Conservation (phyloP, 306 rosid genomes). For the Cicer pinnatifidum region DNA sequence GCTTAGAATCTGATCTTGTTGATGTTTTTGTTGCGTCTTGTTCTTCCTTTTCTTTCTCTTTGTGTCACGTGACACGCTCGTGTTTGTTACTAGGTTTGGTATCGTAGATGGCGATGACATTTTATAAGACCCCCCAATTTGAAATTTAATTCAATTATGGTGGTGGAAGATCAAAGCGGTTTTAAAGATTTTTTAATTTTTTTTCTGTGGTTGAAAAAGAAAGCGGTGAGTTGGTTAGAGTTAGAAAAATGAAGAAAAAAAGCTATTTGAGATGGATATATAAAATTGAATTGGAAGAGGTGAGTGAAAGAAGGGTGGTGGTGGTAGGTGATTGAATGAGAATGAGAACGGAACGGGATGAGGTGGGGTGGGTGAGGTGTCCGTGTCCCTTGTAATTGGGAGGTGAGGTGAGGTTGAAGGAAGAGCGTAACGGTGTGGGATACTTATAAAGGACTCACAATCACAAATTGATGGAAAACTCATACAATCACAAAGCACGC, state of each 20-base stretch:
- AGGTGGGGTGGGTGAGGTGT: conserved; percentile 46
- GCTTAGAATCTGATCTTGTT: conserved; percentile 50
- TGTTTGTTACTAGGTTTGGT: conserved; percentile 56
- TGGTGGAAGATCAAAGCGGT: background rate
- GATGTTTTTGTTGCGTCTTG: conserved; percentile 46
- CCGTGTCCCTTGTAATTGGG: conserved; percentile 23
- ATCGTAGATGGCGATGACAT: conserved; percentile 58
- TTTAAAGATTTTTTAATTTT: background rate
- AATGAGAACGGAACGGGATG: conserved; percentile 40
- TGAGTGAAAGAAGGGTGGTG: background rate
- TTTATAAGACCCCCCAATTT: background rate
- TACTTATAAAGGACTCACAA: conserved; percentile 59
- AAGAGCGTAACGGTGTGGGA: conserved; percentile 52
- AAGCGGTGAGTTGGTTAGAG: background rate
- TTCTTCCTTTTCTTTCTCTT: conserved; percentile 70
- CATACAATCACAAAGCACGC: conserved; percentile 34
- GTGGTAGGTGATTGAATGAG: background rate
- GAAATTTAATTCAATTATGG: background rate
- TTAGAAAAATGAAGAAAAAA: background rate
- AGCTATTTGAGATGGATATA: background rate
- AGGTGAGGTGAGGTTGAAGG: conserved; percentile 45
- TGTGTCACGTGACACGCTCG: conserved; percentile 61
- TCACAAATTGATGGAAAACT: background rate
- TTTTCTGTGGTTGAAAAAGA: background rate
- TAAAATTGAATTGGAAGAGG: background rate